These are phyloP conservation scores for Botryobasidium botryosum DNA, from an alignment of 768 basidiomycete genomes.

Conservation along the genomic window DNA sequence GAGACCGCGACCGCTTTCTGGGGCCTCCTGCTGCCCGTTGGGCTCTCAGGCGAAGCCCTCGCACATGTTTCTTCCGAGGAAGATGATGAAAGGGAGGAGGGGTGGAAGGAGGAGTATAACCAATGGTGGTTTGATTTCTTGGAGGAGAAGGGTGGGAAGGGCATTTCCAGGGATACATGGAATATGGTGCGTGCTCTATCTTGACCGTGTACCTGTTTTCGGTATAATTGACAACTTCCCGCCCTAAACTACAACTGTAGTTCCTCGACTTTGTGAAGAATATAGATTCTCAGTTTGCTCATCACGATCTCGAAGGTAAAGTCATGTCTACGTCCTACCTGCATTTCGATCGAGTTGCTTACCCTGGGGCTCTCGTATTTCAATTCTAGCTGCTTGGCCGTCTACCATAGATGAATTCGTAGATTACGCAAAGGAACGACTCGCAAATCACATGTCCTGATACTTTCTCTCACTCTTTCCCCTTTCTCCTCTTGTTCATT, in stretches of 20 bases:
- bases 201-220: not conserved
- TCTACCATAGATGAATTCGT: conserved; percentile 78
- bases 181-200: conserved; percentile 41
- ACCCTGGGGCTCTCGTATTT: conserved; percentile 5
- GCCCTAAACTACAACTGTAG: conserved; percentile 21
- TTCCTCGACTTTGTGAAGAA: conserved; percentile 64
- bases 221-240: not conserved
- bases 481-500: not conserved
- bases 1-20: conserved; percentile 62
- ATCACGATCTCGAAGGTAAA: conserved; percentile 62
- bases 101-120: conserved; percentile 47
- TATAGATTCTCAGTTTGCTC: conserved; percentile 52
- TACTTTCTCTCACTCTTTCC: not conserved
- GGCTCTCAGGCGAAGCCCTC: conserved; percentile 48
- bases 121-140: conserved; percentile 72
- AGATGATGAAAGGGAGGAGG: conserved; percentile 27
- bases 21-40: conserved; percentile 58
- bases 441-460: not conserved
- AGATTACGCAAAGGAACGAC: conserved; percentile 34
- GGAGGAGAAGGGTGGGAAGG: conserved; percentile 43
- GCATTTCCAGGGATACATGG: conserved; percentile 83
- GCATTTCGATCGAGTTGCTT: not conserved
- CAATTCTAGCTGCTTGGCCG: conserved; percentile 57
- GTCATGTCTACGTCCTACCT: not conserved
- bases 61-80: too few species aligned